Base-by-base conservation (phyloP, 2,329 filamentous ascomycete species). In the Hypoxylon sp. region DNA sequence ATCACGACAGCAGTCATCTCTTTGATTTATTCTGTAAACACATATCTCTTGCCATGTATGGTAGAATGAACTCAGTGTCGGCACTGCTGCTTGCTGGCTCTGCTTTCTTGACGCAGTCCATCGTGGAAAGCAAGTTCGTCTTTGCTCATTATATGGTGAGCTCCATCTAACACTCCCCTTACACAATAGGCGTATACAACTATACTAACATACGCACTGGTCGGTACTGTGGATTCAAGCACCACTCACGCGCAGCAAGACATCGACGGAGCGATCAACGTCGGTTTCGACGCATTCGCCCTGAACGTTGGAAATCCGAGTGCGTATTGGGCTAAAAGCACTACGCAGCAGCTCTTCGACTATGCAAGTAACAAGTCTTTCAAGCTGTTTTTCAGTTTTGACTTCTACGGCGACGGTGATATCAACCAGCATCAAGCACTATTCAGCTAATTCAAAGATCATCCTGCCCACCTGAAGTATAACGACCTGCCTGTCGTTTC, bases 331-430 rank as follows among this genome's bases (percentile, higher is more conserved):
- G 70, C 74, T 5, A 47, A 51, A 4, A 68, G 67, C 54, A 70
- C 75, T 0, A 57, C 77, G 23, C 62, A 68, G 32, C 70, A 75
- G 52, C 70, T 80, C 30, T 79, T 78, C 71, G 68, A 73, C 48
- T 69, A 73, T 55, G 76, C 78, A 3, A 60, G 59, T 8, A 65
- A 47, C 34, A 73, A 67, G 57, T 57, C 70, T 34, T 77, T 80
- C 69, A 77, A 76, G 66, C 70, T 79, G 6, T 79, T 79, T 67
- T 74, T 80, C 67, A 79, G 77, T 58, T 74, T 80, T 63, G 78
- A 79, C 60, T 65, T 78, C 39, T 75, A 67, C 47, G 73, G 72
- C 25, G 62, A 67, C 12, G 55, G 57, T 2, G 70, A 75, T 47
- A 68, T 74, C 21, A 68, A 67, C 65, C 68, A 70, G 30, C 73